These are phyloP conservation scores for Pseudogymnoascus sp. DNA, from an alignment of 2,329 filamentous ascomycete species.

Conservation along the genomic window DNA sequence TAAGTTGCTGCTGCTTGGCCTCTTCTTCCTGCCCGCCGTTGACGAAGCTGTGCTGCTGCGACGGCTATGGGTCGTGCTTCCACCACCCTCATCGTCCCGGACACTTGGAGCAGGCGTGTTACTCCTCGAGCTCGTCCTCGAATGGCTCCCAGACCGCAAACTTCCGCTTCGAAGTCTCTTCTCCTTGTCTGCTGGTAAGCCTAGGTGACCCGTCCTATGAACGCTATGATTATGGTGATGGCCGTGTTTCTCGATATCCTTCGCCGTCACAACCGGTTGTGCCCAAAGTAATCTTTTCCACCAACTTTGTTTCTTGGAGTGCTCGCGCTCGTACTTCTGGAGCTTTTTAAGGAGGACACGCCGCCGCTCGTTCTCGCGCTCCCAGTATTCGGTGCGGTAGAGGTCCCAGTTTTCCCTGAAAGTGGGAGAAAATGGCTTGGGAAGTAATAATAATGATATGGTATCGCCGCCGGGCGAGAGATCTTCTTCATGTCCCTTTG, in stretches of 20 bases:
- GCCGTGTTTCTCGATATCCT: constrained; percentile 27
- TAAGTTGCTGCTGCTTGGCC: constrained; percentile 3
- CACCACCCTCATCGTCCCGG: constrained; percentile 19
- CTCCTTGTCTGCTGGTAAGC: constrained; percentile 21
- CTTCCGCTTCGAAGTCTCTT: constrained; percentile 25
- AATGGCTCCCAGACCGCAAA: constrained; percentile 26
- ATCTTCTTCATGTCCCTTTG: constrained; percentile 76
- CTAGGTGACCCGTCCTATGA: neutral
- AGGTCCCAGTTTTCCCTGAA: constrained; percentile 97
- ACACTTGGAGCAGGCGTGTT: constrained; percentile 13
- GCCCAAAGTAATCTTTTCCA: constrained; percentile 65
- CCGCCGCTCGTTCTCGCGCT: constrained; percentile 86
- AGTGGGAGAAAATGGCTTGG: constrained; percentile 89
- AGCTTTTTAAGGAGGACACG: constrained; percentile 64
- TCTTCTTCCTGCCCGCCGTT: neutral
- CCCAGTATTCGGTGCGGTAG: constrained; percentile 93
- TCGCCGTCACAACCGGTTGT: constrained; percentile 28
- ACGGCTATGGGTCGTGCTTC: neutral
- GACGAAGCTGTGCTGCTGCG: neutral
- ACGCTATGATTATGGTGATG: constrained; percentile 17
- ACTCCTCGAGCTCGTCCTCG: constrained; percentile 27
- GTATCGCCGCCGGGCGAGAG: constrained; percentile 84
- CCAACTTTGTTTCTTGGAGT: constrained; percentile 60
- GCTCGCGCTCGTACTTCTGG: constrained; percentile 57
- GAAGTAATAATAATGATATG: constrained; percentile 80